Evolutionary conservation across 1,284 basidiomycete species (phyloP), one percentile per base, ranked within the genome.

Genomic region (Agroathelia rolfsii): DNA sequence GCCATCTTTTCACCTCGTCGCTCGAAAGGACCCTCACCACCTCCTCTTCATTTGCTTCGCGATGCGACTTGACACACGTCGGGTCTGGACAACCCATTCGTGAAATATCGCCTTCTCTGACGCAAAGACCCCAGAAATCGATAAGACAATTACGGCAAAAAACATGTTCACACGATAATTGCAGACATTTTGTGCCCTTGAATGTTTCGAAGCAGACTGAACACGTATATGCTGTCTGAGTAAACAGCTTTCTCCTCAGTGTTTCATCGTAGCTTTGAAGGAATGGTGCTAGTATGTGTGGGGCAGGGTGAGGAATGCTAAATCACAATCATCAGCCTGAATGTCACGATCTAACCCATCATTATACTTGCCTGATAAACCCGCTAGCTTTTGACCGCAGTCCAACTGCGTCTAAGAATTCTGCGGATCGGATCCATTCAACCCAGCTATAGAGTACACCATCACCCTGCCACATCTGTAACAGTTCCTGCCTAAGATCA

Each of bases 111-210:
- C 84, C 84, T 51, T 88, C 84, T 31, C 56, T 58, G 35, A 88
- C 79, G 46, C 74, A 77, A 27, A 85, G 51, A 34, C 65, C 63
- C 80, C 83, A 88, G 49, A 78, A 86, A 41, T 80, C 75, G 34
- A 63, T 61, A 23, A 88, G 52, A 49, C 84, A 88, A 6, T 63
- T 49, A 15, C 70, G 66, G 50, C 84, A 88, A 50, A 85, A 86
- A 11, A 83, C 66, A 51, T 87, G 83, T 2, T 52, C 50, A 48
- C 85, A 88, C 3, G 37, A 49, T 15, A 88, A 60, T 36, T 69
- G 61, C 8, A 85, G 47, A 48, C 84, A 86, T 40, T 69, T 66
- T 0, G 67, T 59, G 26, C 85, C 85, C 48, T 81, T 84, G 39
- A 71, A 57, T 3, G 70, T 65, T 13, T 66, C 63, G n/a, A 87